Conservation (phyloP, 2,329 filamentous ascomycete genomes). For the Cercospora beticola region DNA sequence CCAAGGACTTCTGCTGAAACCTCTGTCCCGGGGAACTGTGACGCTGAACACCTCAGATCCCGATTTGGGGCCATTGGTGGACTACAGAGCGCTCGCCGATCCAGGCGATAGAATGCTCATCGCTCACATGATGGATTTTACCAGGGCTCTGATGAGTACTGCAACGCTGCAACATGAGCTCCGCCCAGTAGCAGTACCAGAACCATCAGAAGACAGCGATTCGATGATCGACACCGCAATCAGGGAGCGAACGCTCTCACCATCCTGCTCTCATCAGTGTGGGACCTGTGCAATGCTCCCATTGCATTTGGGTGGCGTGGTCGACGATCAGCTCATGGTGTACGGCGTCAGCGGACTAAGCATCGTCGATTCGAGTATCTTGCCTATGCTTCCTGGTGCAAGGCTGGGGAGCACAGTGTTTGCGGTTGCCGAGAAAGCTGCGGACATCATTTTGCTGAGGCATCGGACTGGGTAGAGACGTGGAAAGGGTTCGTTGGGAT, state of each 20-base stretch:
- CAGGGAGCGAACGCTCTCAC: neutral
- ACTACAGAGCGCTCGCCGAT: slow-evolving; percentile 36
- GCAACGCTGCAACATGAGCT: neutral
- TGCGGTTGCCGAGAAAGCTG: slow-evolving; percentile 27
- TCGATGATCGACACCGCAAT: neutral
- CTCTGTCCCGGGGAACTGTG: slow-evolving; percentile 41
- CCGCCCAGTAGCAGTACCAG: neutral
- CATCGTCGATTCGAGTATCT: slow-evolving; percentile 28
- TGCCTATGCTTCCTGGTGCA: slow-evolving; percentile 22
- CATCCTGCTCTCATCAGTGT: slow-evolving; percentile 16
- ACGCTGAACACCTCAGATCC: slow-evolving; percentile 40
- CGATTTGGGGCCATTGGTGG: slow-evolving; percentile 34
- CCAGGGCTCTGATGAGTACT: neutral
- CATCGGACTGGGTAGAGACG: neutral
- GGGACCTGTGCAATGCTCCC: slow-evolving; percentile 40
- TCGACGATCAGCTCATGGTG: slow-evolving; percentile 24
- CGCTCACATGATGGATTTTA: neutral
- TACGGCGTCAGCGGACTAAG: slow-evolving; percentile 24
- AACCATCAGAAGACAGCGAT: neutral
- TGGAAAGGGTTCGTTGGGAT: neutral
- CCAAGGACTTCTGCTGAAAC: slow-evolving; percentile 36
- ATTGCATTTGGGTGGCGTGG: slow-evolving; percentile 22
- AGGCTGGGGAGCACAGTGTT: slow-evolving; percentile 26
- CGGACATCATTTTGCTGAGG: slow-evolving; percentile 3
- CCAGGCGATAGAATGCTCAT: neutral